Evolutionary conservation across 768 basidiomycete genomes (phyloP).

Genomic region (Gloeophyllum trabeum): DNA sequence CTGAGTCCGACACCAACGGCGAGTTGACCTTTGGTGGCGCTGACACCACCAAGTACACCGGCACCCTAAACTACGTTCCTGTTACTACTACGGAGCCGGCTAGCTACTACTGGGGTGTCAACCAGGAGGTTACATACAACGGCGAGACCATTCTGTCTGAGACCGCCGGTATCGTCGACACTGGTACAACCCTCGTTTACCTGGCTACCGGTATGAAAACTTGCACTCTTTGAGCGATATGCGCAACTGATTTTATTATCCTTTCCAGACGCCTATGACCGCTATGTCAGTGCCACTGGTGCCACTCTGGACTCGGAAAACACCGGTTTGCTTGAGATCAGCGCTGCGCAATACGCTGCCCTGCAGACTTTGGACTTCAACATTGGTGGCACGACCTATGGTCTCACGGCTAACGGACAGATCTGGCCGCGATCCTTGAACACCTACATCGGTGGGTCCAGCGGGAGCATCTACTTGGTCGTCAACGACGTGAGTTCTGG

Average conservation of each 20-base stretch:
- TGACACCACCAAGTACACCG: conserved; percentile 32
- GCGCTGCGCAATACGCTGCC: conserved; percentile 8
- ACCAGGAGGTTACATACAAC: conserved; percentile 14
- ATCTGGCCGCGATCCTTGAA: conserved; percentile 20
- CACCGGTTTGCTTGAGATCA: conserved; percentile 14
- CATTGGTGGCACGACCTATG: conserved; percentile 14
- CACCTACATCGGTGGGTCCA: conserved; percentile 15
- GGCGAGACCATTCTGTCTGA: conserved; percentile 17
- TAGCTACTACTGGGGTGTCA: conserved; percentile 11
- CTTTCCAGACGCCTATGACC: conserved; percentile 14
- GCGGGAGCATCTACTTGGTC: conserved; percentile 14
- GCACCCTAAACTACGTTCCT: conserved; percentile 20
- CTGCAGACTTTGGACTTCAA: conserved; percentile 14
- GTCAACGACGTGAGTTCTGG: conserved; percentile 7
- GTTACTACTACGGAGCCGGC: conserved; percentile 11
- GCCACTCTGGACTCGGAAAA: conserved; percentile 12
- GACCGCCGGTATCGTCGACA: conserved; percentile 40
- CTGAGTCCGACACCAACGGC: conserved; percentile 28
- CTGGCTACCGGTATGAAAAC: conserved; percentile 27
- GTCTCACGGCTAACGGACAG: conserved; percentile 19
- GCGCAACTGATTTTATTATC: not conserved
- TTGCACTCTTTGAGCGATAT: not conserved
- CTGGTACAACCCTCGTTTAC: conserved; percentile 41
- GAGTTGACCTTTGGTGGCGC: conserved; percentile 44
- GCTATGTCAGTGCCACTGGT: conserved; percentile 14